Evolutionary conservation across 2,329 filamentous ascomycete species (phyloP).

Genomic region (Pseudogymnoascus sp.): DNA sequence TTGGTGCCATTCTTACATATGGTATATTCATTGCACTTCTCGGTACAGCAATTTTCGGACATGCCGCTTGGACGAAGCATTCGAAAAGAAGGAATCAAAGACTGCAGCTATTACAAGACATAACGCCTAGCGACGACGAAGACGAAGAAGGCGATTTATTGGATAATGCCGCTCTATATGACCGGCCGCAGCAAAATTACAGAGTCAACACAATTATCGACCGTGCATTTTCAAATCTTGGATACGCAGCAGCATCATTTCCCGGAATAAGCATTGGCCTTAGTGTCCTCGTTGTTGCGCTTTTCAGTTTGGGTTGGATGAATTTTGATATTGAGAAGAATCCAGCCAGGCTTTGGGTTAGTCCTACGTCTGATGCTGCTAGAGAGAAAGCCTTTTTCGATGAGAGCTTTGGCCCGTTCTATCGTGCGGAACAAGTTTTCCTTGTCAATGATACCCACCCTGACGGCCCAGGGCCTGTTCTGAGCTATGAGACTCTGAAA

Average conservation of each 20-base stretch:
- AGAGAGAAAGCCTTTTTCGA: conserved; percentile 94
- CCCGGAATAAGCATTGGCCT: conserved; percentile 72
- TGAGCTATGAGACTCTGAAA: conserved; percentile 76
- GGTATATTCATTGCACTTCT: conserved; percentile 62
- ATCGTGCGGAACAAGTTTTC: conserved; percentile 86
- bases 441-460: conserved; percentile 74
- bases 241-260: conserved; percentile 71
- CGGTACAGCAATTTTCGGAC: conserved; percentile 58
- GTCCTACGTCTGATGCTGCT: conserved; percentile 80
- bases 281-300: conserved; percentile 64
- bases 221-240: conserved; percentile 68
- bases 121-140: conserved; percentile 79
- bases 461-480: conserved; percentile 60
- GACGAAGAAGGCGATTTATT: conserved; percentile 76
- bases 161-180: conserved; percentile 65
- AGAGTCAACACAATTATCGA: conserved; percentile 77
- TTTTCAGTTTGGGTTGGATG: conserved; percentile 82
- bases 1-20: conserved; percentile 83
- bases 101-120: conserved; percentile 77
- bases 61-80: conserved; percentile 67
- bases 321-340: conserved; percentile 84
- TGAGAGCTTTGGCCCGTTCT: conserved; percentile 87
- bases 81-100: conserved; percentile 68
- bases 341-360: conserved; percentile 92
- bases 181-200: conserved; percentile 72